Base-by-base conservation (phyloP, 208 protist species). In the Leishmania gerbilli region DNA sequence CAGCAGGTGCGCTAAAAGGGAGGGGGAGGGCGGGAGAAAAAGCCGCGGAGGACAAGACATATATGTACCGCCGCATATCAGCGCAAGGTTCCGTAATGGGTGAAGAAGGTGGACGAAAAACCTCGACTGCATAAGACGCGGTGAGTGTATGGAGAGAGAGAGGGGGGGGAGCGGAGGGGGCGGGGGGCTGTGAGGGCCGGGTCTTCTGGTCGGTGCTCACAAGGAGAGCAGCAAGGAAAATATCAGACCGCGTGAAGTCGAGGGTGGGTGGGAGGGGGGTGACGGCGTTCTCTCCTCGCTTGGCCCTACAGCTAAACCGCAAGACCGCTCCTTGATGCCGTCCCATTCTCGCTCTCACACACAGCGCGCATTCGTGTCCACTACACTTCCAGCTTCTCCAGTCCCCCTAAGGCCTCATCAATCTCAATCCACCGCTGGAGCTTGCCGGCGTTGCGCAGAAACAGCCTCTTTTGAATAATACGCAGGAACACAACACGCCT, bases 401-500 rank as follows among this genome's bases (percentile, higher is more conserved):
- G 37, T 3, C 13, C 51, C 19, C 51, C 75, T 2, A 85, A 64
- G 9, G 76, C 64, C 40, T 83, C 85, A 7, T 78, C 51, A 42
- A 84, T 79, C 49, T 53, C 56, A 21, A 88, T 51, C 77, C 80
- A 84, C 21, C 68, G 72, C 60, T 76, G 77, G 31, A 60, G 65
- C 72, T 80, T 83, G 37, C 81, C 81, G n/a, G 84, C 72, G 45
- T 84, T 80, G 27, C 91, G 87, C n/a, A 94, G 74, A 69, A 97
- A 87, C 15, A 95, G 56, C 34, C 84, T 77, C 21, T 78, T 51
- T 67, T 91, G 92, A n/a, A 95, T 81, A 65, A 91, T 80, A 56
- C 92, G 88, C 8, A 93, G 78, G 74, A 89, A 89, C 9, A 97
- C 49, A 11, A 94, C 55, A 40, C 68, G 58, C 78, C 92, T 93